phyloP scores from a whole-genome alignment of 805 yeast genomes.

The Starmerella stigmatis region DNA sequence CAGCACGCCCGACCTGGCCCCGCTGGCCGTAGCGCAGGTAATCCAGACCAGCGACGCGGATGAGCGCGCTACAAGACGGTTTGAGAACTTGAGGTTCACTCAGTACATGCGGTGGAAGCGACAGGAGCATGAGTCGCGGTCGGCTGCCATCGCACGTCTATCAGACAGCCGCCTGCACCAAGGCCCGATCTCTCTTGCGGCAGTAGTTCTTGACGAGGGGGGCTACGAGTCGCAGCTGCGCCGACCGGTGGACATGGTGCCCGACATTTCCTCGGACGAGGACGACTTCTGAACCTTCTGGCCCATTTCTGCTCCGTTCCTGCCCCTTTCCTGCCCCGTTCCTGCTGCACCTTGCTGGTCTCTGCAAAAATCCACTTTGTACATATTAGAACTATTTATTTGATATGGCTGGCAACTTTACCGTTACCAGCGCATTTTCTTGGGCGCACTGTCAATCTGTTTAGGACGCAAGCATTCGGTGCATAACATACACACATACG shows the following conservation, averaged over 20 bases:
- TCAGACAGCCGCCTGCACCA: not conserved
- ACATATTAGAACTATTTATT: too few species aligned
- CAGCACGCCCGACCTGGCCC: not conserved
- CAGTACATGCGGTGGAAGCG: slow-evolving; percentile 11
- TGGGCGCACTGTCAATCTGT: too few species aligned
- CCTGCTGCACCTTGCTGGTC: too few species aligned
- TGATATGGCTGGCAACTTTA: too few species aligned
- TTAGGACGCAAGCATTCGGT: too few species aligned
- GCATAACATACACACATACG: too few species aligned
- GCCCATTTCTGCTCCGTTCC: not conserved
- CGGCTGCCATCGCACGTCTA: not conserved
- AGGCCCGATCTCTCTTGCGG: not conserved
- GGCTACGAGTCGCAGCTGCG: slow-evolving; percentile 2
- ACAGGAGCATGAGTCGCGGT: not conserved
- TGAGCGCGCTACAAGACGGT: not conserved
- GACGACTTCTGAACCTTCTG: not conserved
- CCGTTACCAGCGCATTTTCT: too few species aligned
- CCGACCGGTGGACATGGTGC: not conserved
- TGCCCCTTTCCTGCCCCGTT: too few species aligned
- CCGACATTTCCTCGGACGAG: slow-evolving; percentile 1
- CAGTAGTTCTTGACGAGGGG: slow-evolving; percentile 6
- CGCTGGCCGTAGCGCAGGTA: slow-evolving; percentile 9
- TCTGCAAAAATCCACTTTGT: too few species aligned
- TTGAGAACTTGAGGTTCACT: slow-evolving; percentile 13
- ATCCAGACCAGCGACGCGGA: slow-evolving; percentile 11